phyloP scores from a whole-genome alignment of 148 eudicot species.

The Simmondsia chinensis region DNA sequence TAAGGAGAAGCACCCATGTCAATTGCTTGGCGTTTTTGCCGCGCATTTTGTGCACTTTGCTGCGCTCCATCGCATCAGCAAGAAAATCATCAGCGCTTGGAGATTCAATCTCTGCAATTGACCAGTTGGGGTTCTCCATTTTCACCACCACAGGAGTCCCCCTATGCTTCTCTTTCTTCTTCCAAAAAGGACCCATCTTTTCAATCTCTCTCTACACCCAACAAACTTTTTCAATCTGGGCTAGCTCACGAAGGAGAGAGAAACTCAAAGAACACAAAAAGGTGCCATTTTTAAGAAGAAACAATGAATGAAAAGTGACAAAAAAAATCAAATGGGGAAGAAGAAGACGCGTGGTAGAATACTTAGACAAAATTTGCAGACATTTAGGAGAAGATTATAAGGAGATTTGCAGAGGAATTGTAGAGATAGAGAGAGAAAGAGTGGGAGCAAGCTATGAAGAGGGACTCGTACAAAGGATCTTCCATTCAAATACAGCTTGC shows the following conservation, averaged over 20 bases:
- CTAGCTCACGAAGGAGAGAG: neutral
- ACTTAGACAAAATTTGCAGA: too few relatives aligned
- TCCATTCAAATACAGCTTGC: slow-evolving; percentile 1
- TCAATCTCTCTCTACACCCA: neutral
- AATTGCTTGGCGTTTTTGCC: slow-evolving; percentile 78
- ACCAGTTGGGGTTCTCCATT: slow-evolving; percentile 95
- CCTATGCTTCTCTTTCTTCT: slow-evolving; percentile 34
- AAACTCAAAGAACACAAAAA: too few relatives aligned
- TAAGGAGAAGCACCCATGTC: slow-evolving; percentile 76
- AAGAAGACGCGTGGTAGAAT: too few relatives aligned
- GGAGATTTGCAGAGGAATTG: neutral
- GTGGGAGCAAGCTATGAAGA: neutral
- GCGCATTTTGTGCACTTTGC: slow-evolving; percentile 18
- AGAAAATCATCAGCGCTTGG: slow-evolving; percentile 39
- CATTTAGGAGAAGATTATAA: neutral
- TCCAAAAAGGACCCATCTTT: slow-evolving; percentile 74
- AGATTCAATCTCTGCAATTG: slow-evolving; percentile 62
- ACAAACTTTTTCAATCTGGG: neutral
- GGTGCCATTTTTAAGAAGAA: too few relatives aligned
- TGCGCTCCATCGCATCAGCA: slow-evolving; percentile 6
- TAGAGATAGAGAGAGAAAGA: neutral
- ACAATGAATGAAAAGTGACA: too few relatives aligned
- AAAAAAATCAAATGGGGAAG: too few relatives aligned
- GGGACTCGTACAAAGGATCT: neutral
- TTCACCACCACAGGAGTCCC: slow-evolving; percentile 91